Evolutionary conservation across 768 basidiomycete genomes (phyloP).

Genomic region (Mycena galopus): DNA sequence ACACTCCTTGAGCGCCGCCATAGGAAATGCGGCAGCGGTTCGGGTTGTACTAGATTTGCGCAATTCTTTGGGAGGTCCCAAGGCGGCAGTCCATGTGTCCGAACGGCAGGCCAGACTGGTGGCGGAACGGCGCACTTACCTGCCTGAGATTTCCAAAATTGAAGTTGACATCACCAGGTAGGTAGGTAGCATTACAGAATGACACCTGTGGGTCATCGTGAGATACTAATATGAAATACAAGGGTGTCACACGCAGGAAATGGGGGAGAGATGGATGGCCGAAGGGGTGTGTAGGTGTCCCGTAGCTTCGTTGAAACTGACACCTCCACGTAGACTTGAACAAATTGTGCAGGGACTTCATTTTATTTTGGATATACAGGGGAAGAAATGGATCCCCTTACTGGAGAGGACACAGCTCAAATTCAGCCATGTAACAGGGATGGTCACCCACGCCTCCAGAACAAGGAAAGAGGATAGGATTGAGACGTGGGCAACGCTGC

Average conservation of each 20-base stretch:
- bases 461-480: too few relatives aligned
- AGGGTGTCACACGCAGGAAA: conserved; percentile 60
- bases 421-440: too few relatives aligned
- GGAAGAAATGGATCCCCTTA: too few relatives aligned
- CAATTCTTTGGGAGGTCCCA: too few relatives aligned
- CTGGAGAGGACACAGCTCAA: too few relatives aligned
- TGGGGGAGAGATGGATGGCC: conserved; percentile 64
- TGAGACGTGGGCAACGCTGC: too few relatives aligned
- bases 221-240: too few relatives aligned
- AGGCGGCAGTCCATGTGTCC: conserved; percentile 63
- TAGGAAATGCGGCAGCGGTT: conserved; percentile 57
- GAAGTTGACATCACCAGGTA: conserved; percentile 48
- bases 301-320: conserved; percentile 61
- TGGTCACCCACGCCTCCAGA: too few relatives aligned
- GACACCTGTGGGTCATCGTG: too few relatives aligned
- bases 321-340: conserved; percentile 60
- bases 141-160: conserved; percentile 54
- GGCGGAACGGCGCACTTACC: conserved; percentile 56
- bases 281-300: conserved; percentile 54
- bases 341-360: conserved; percentile 53
- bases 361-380: too few relatives aligned
- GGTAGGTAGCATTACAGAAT: too few relatives aligned
- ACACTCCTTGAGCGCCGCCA: conserved; percentile 42
- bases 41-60: conserved; percentile 60
- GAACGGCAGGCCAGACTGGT: conserved; percentile 59